A percentile compares a stretch with the other conserved stretches of the same genome.
These are phyloP conservation scores for Ganoderma leucocontextum DNA, from an alignment of 1,284 basidiomycete genomes.

Conservation along the genomic window DNA sequence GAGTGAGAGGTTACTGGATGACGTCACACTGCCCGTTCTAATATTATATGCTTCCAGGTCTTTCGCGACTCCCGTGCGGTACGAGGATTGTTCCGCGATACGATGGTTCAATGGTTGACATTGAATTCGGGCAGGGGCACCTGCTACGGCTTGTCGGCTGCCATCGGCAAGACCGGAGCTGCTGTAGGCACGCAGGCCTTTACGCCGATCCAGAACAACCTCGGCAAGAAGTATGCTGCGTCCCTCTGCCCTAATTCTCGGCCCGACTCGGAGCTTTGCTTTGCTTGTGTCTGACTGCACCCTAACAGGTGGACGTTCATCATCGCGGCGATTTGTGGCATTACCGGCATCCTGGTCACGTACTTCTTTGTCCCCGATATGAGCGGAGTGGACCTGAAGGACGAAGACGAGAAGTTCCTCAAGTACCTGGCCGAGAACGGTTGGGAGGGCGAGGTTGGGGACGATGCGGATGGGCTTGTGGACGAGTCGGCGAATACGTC, in stretches of 20 bases:
- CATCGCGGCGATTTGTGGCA: conserved; percentile 73
- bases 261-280: neutral
- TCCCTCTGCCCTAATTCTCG: neutral
- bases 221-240: conserved; percentile 62
- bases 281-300: neutral
- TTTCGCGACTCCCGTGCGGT: conserved; percentile 74
- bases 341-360: conserved; percentile 68
- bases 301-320: conserved; percentile 71
- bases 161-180: conserved; percentile 80
- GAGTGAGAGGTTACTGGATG: conserved; percentile 52
- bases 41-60: conserved; percentile 48
- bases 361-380: conserved; percentile 77
- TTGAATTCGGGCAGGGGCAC: conserved; percentile 57
- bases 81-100: conserved; percentile 1
- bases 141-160: conserved; percentile 76
- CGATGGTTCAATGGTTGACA: conserved; percentile 1
- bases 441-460: conserved; percentile 72
- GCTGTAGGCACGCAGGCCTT: conserved; percentile 82
- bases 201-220: conserved; percentile 75
- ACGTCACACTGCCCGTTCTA: conserved; percentile 17
- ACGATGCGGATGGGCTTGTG: conserved; percentile 50
- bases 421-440: conserved; percentile 68
- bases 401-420: conserved; percentile 71
- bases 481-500: conserved; percentile 31
- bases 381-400: conserved; percentile 73